A percentile compares a stretch with the other conserved stretches of the same genome.
phyloP scores from a whole-genome alignment of 2,329 filamentous ascomycete species.

The Mycosphaerella arachidis region DNA sequence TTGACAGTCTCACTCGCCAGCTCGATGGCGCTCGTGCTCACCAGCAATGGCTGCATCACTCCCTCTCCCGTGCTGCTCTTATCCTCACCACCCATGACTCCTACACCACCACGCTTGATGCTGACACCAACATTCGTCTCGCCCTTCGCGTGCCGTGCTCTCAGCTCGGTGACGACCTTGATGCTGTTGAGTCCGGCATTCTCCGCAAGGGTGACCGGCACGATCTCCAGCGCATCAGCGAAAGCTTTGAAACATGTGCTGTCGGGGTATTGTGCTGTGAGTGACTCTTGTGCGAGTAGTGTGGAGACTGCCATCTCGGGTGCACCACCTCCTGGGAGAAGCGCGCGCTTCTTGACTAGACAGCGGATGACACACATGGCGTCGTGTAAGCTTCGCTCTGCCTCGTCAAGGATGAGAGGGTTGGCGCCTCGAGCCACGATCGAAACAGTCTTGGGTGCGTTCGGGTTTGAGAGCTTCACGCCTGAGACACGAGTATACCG shows the following conservation, averaged over 20 bases:
- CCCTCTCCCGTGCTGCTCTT: constrained; percentile 42
- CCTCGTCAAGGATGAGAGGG: constrained; percentile 89
- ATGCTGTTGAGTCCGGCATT: constrained; percentile 98
- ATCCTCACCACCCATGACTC: constrained; percentile 69
- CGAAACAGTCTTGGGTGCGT: constrained; percentile 76
- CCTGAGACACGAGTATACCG: constrained; percentile 94
- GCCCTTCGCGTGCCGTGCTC: constrained; percentile 89
- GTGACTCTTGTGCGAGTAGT: constrained; percentile 74
- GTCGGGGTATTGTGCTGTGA: constrained; percentile 83
- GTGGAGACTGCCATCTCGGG: constrained; percentile 96
- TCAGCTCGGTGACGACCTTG: constrained; percentile 93
- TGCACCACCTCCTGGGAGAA: constrained; percentile 93
- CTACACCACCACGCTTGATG: constrained; percentile 96
- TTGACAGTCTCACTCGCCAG: constrained; percentile 97
- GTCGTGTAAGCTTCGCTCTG: constrained; percentile 93
- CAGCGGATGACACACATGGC: constrained; percentile 96
- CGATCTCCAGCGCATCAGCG: constrained; percentile 93
- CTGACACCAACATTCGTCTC: constrained; percentile 96
- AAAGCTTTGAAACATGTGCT: constrained; percentile 99
- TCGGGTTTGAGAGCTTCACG: constrained; percentile 61
- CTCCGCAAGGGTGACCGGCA: constrained; percentile 93
- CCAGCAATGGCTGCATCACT: constrained; percentile 88
- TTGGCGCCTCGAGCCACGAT: constrained; percentile 95
- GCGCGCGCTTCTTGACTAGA: constrained; percentile 98
- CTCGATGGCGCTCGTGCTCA: constrained; percentile 96